Conservation (phyloP, 345 rosid species). For the Lenwebbia sp. region DNA sequence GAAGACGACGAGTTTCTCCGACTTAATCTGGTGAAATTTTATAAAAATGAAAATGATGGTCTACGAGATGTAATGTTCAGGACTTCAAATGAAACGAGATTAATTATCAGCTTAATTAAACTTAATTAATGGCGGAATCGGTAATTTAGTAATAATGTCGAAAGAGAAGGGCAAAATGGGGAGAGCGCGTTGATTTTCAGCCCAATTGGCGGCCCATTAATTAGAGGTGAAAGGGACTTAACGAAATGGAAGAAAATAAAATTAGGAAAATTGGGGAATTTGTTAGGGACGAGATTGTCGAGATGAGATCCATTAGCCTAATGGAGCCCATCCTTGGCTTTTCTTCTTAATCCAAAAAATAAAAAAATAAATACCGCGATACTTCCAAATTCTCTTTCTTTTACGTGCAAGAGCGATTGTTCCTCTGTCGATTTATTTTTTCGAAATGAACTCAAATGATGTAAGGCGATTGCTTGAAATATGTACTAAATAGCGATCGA, state of each 20-base stretch:
- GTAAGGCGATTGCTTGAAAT: background rate
- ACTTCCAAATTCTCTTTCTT: background rate
- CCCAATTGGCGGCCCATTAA: background rate
- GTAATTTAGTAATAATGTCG: background rate
- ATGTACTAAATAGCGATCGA: background rate
- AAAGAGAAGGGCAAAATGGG: background rate
- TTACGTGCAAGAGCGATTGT: background rate
- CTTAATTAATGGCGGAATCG: background rate
- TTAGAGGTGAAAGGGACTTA: background rate
- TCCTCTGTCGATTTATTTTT: background rate
- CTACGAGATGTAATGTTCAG: background rate
- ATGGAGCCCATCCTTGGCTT: background rate
- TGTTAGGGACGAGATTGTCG: background rate
- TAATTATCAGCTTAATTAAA: background rate
- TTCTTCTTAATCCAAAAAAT: background rate
- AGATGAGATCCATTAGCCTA: background rate
- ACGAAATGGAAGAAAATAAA: background rate
- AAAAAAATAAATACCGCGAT: accelerated
- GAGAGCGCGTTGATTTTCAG: background rate
- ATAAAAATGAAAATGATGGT: background rate
- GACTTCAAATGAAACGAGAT: background rate
- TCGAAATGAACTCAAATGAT: background rate
- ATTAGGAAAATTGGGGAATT: background rate
- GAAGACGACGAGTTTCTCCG: background rate
- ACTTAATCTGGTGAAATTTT: background rate